Evolutionary conservation across 1,139 yeast genomes (phyloP).

Genomic region (Diutina neorugosa): DNA sequence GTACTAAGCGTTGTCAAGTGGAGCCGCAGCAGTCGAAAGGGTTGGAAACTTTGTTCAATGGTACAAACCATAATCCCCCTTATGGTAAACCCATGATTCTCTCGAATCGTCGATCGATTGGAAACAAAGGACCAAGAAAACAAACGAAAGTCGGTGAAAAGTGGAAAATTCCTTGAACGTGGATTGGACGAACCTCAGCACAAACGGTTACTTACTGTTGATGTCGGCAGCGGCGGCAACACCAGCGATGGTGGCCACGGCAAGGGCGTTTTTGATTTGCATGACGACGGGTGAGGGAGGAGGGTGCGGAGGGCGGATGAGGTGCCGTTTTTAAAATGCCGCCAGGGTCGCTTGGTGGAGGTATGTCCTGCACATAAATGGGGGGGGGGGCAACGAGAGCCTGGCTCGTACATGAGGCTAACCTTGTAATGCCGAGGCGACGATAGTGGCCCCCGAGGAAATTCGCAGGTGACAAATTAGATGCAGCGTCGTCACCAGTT

Average conservation of each 20-base stretch:
- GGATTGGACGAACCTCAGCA: no score
- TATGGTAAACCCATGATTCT: neutral
- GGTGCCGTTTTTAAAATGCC: neutral
- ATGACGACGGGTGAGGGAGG: neutral
- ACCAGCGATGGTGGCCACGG: constrained; percentile 3
- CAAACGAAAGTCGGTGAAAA: no score
- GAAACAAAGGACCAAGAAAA: no score
- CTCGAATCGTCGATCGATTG: no score
- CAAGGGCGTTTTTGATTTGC: constrained; percentile 2
- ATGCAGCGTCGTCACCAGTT: no score
- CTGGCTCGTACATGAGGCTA: neutral
- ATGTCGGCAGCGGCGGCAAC: constrained; percentile 1
- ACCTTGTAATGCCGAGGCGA: neutral
- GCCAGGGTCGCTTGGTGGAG: neutral
- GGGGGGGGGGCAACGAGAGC: neutral
- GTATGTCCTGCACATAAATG: neutral
- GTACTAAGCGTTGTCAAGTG: constrained; percentile 9
- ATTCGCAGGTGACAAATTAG: no score
- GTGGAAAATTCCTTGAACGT: no score
- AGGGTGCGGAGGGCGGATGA: neutral
- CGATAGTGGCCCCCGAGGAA: neutral
- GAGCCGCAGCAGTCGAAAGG: neutral
- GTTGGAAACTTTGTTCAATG: no score
- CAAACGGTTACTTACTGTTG: neutral
- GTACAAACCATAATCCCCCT: neutral